Percentiles rank a stretch among this genome's conserved stretches.
Conservation (phyloP, 768 basidiomycete species). For the Megacollybia marginata region DNA sequence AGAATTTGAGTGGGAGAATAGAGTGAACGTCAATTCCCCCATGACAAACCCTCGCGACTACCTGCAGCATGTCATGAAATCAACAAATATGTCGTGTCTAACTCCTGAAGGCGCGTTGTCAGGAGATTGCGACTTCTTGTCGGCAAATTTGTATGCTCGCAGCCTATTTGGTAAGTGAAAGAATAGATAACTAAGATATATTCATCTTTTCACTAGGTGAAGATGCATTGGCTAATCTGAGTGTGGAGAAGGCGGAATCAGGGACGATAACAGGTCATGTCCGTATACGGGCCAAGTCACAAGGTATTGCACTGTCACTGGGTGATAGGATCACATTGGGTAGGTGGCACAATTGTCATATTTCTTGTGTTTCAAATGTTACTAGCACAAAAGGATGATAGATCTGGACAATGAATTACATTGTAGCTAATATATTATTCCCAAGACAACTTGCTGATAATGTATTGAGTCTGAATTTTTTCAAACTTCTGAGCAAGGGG, state of each 20-base stretch:
- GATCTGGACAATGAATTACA: conserved; percentile 2
- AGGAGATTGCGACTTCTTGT: conserved; percentile 95
- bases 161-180: conserved; percentile 79
- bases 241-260: conserved; percentile 78
- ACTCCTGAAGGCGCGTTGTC: conserved; percentile 93
- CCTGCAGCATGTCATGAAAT: conserved; percentile 90
- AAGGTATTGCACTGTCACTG: conserved; percentile 90
- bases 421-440: too few species aligned
- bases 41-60: conserved; percentile 87
- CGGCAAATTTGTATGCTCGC: conserved; percentile 93
- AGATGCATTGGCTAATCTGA: conserved; percentile 92
- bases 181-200: too few species aligned
- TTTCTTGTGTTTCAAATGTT: background rate
- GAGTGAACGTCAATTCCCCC: conserved; percentile 85
- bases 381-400: conserved; percentile 34
- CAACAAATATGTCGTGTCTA: conserved; percentile 96
- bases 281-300: conserved; percentile 93
- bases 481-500: too few species aligned
- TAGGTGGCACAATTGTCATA: conserved; percentile 15
- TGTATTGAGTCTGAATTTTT: too few species aligned
- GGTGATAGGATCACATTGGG: conserved; percentile 83
- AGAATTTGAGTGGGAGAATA: conserved; percentile 99
- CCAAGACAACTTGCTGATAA: too few species aligned
- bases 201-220: conserved; percentile 49
- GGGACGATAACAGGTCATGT: conserved; percentile 89